phyloP scores from a whole-genome alignment of 805 yeast species.

The Sugiyamaella smithiae region DNA sequence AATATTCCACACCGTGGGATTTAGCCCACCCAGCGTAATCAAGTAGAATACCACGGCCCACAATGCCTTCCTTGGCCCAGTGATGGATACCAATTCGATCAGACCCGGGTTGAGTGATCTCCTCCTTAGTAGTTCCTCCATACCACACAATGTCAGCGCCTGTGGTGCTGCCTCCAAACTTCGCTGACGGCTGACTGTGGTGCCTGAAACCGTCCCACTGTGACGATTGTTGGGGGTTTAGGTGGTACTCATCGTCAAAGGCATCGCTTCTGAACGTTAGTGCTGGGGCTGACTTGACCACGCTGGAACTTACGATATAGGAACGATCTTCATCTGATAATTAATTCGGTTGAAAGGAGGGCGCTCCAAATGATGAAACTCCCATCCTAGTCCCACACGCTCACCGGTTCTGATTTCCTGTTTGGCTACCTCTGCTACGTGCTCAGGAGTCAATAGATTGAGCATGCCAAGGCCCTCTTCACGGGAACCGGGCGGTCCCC shows the following conservation, averaged over 20 bases:
- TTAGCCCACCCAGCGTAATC: constrained; percentile 34
- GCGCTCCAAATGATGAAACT: constrained; percentile 12
- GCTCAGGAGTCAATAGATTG: constrained; percentile 17
- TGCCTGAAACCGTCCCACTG: constrained; percentile 38
- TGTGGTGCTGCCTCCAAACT: constrained; percentile 27
- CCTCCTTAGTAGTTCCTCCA: constrained; percentile 13
- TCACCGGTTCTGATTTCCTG: constrained; percentile 17
- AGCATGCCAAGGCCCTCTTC: constrained; percentile 25
- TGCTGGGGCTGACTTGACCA: too few species aligned
- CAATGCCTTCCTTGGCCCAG: constrained; percentile 33
- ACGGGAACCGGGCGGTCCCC: constrained; percentile 30
- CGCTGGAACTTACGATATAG: background rate
- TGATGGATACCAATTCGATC: constrained; percentile 23
- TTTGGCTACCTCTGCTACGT: constrained; percentile 14
- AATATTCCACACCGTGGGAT: constrained; percentile 27
- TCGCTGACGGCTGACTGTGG: constrained; percentile 23
- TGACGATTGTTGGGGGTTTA: constrained; percentile 33
- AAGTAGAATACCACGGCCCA: constrained; percentile 35
- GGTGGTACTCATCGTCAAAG: constrained; percentile 30
- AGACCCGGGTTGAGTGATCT: constrained; percentile 16
- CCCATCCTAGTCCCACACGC: constrained; percentile 18
- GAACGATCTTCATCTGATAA: constrained; percentile 10
- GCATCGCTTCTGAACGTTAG: too few species aligned
- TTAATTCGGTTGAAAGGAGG: constrained; percentile 13
- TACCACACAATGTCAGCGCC: constrained; percentile 23